Conservation (phyloP, 257 asterid species). For the Avicennia marina region DNA sequence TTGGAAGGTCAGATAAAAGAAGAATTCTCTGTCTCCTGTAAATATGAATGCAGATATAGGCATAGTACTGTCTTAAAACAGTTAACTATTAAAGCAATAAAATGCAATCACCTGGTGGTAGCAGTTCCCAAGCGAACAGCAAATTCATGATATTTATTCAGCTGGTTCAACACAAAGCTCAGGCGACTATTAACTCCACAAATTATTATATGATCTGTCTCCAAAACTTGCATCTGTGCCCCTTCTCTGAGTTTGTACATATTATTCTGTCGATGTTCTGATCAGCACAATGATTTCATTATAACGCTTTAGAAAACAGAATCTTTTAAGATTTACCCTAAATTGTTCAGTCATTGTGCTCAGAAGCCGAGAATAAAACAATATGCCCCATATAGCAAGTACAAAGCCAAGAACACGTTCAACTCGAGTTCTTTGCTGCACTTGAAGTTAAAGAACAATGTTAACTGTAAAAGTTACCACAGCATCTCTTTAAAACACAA, state of each 20-base stretch:
- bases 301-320: neutral
- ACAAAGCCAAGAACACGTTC: conserved; percentile 88
- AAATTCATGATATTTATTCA: conserved; percentile 86
- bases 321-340: conserved; percentile 53
- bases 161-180: conserved; percentile 81
- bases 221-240: conserved; percentile 90
- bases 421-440: conserved; percentile 95
- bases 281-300: conserved; percentile 25
- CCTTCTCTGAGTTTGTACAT: conserved; percentile 95
- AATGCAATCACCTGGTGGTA: conserved; percentile 59
- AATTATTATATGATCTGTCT: conserved; percentile 81
- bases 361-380: conserved; percentile 86
- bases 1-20: conserved; percentile 89
- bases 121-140: conserved; percentile 96
- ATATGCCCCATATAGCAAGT: conserved; percentile 98
- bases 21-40: conserved; percentile 89
- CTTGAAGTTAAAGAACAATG: conserved; percentile 27
- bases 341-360: conserved; percentile 98
- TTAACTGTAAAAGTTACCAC: conserved; percentile 23
- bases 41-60: neutral
- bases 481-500: no score
- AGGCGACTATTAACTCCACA: conserved; percentile 89
- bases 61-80: neutral
- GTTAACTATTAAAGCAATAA: no score
- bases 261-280: conserved; percentile 52